A percentile compares a stretch with the other conserved stretches of the same genome.
Conservation (phyloP, 164 flowering plant genomes). For the Annona squamosa region DNA sequence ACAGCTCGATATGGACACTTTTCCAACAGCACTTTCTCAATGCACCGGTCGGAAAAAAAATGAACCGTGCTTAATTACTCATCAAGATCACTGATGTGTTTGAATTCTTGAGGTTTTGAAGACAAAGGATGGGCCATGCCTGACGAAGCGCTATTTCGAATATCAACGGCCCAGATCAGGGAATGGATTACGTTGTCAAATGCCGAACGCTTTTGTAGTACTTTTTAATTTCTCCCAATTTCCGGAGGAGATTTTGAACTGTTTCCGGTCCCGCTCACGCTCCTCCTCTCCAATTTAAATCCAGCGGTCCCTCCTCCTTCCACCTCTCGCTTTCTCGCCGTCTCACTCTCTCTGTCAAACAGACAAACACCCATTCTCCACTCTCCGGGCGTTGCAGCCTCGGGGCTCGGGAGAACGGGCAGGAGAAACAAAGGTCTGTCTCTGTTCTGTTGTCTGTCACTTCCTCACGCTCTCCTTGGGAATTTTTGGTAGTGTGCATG, state of each 20-base stretch:
- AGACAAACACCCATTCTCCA: conserved; percentile 10
- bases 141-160: not conserved
- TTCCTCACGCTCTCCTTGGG: not conserved
- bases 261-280: conserved; percentile 25
- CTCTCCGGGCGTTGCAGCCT: conserved; percentile 16
- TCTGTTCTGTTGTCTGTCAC: not conserved
- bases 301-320: conserved; percentile 3
- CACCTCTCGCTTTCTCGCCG: conserved; percentile 2
- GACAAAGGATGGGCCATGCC: not conserved
- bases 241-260: conserved; percentile 21
- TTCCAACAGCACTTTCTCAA: too few species aligned
- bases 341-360: conserved; percentile 1
- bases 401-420: conserved; percentile 21
- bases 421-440: conserved; percentile 10
- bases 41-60: too few species aligned
- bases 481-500: not conserved
- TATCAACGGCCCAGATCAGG: not conserved
- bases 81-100: too few species aligned
- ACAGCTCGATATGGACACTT: too few species aligned
- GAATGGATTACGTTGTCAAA: not conserved
- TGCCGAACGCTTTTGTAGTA: not conserved
- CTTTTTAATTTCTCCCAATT: not conserved
- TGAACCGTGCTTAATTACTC: too few species aligned
- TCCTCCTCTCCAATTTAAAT: conserved; percentile 10
- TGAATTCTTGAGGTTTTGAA: too few species aligned